These are phyloP conservation scores for Penicillium sp. DNA, from an alignment of 2,329 filamentous ascomycete genomes.

Conservation along the genomic window DNA sequence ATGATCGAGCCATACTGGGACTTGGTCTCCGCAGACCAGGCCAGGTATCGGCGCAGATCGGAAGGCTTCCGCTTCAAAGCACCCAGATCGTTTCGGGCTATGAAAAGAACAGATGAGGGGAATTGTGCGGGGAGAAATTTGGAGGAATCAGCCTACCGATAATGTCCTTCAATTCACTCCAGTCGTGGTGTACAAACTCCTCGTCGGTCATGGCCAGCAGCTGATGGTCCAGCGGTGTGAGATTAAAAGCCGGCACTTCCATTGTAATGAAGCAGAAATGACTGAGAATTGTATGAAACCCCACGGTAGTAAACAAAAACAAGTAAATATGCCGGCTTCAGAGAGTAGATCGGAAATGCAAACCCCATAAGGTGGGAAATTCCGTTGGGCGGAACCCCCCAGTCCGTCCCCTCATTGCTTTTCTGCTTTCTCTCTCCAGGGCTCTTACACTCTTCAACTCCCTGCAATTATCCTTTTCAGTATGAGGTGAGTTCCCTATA, in stretches of 20 bases:
- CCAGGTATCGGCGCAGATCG: slow-evolving; percentile 61
- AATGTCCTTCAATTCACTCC: slow-evolving; percentile 55
- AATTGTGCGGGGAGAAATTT: slow-evolving; percentile 5
- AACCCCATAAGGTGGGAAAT: slow-evolving; percentile 21
- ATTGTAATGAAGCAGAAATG: not conserved
- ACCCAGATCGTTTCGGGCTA: slow-evolving; percentile 56
- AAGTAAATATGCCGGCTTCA: not conserved
- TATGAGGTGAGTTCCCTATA: slow-evolving; percentile 31
- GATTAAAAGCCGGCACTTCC: slow-evolving; percentile 42
- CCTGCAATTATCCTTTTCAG: slow-evolving; percentile 9
- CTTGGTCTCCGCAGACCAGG: slow-evolving; percentile 59
- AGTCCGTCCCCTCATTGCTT: not conserved
- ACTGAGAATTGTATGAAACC: no score
- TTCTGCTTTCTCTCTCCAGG: slow-evolving; percentile 3
- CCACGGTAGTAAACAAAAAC: not conserved
- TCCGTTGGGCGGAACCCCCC: slow-evolving; percentile 17
- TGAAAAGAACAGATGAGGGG: slow-evolving; percentile 9
- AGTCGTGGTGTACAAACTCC: slow-evolving; percentile 54
- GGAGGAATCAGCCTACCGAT: slow-evolving; percentile 46
- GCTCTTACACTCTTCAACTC: slow-evolving; percentile 2
- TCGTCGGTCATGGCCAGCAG: slow-evolving; percentile 55
- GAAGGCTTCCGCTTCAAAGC: slow-evolving; percentile 61
- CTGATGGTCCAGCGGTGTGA: slow-evolving; percentile 53
- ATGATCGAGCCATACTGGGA: slow-evolving; percentile 58
- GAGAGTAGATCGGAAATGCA: slow-evolving; percentile 11